These are phyloP conservation scores for Russula griseocarnosa DNA, from an alignment of 768 basidiomycete species.

Conservation along the genomic window DNA sequence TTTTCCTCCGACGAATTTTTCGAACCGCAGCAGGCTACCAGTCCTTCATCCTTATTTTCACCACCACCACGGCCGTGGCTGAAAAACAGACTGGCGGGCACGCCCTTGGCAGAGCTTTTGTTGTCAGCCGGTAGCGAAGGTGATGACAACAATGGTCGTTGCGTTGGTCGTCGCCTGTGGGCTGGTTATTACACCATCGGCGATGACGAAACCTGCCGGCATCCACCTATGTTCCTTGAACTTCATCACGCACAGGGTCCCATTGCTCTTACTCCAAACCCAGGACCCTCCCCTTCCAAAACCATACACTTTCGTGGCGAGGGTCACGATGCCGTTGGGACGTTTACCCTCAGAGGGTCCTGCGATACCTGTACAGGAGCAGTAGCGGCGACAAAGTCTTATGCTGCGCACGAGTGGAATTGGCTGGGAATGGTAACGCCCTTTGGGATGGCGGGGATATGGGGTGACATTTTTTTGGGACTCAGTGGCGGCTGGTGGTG, in stretches of 20 bases:
- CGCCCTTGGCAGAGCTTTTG: slow-evolving; percentile 2
- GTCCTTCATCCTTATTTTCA: not conserved
- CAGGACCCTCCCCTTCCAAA: not conserved
- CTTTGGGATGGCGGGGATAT: slow-evolving; percentile 18
- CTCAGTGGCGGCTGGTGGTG: slow-evolving; percentile 4
- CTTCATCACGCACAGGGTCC: not conserved
- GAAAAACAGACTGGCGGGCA: slow-evolving; percentile 8
- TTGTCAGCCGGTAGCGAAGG: not conserved
- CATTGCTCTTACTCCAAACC: not conserved
- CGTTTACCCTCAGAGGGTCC: not conserved
- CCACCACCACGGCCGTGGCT: slow-evolving; percentile 8
- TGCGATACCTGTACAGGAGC: slow-evolving; percentile 2
- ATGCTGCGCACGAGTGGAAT: not conserved
- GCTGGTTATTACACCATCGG: slow-evolving; percentile 3
- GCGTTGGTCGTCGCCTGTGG: not conserved
- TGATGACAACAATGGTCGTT: not conserved
- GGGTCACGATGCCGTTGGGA: not conserved
- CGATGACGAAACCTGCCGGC: not conserved
- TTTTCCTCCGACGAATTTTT: not conserved
- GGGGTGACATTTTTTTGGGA: not conserved
- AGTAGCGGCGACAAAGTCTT: not conserved
- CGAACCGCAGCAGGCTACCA: not conserved
- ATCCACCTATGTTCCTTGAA: slow-evolving; percentile 14
- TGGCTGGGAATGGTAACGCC: slow-evolving; percentile 13
- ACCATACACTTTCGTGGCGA: not conserved